Evolutionary conservation across 805 yeast species (phyloP).

Genomic region (Scheffersomyces coipomensis): DNA sequence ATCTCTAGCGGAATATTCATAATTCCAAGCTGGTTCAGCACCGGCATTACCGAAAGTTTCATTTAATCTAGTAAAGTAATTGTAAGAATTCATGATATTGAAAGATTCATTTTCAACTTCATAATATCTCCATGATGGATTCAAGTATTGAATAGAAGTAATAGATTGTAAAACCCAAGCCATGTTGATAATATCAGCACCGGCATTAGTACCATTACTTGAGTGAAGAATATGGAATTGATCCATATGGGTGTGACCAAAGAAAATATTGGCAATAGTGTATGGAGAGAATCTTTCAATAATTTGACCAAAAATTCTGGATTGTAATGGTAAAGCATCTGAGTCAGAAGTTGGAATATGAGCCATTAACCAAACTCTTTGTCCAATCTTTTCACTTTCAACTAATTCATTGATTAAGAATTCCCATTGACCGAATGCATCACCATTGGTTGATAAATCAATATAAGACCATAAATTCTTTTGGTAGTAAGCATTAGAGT

Average conservation of each 20-base stretch:
- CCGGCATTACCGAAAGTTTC: conserved; percentile 54
- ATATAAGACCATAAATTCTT: conserved; percentile 55
- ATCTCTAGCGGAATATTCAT: conserved; percentile 64
- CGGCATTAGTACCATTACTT: conserved; percentile 38
- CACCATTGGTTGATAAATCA: conserved; percentile 52
- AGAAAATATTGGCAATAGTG: conserved; percentile 66
- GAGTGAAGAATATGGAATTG: conserved; percentile 61
- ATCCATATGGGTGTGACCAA: conserved; percentile 72
- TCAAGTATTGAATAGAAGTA: conserved; percentile 57
- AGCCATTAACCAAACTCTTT: conserved; percentile 71
- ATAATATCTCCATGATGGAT: conserved; percentile 73
- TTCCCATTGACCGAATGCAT: conserved; percentile 60
- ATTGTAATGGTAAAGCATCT: conserved; percentile 61
- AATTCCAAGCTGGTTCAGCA: conserved; percentile 58
- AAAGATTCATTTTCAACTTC: conserved; percentile 62
- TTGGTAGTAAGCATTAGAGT: conserved; percentile 66
- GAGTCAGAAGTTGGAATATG: conserved; percentile 57
- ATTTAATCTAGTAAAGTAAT: conserved; percentile 59
- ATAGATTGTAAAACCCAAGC: conserved; percentile 69
- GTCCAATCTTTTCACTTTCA: conserved; percentile 54
- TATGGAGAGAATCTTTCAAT: conserved; percentile 66
- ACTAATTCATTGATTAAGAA: conserved; percentile 60
- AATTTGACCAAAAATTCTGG: conserved; percentile 53
- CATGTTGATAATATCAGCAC: conserved; percentile 46
- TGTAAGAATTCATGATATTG: conserved; percentile 57